Evolutionary conservation across 768 basidiomycete species (phyloP).

Genomic region (Russula lepida): DNA sequence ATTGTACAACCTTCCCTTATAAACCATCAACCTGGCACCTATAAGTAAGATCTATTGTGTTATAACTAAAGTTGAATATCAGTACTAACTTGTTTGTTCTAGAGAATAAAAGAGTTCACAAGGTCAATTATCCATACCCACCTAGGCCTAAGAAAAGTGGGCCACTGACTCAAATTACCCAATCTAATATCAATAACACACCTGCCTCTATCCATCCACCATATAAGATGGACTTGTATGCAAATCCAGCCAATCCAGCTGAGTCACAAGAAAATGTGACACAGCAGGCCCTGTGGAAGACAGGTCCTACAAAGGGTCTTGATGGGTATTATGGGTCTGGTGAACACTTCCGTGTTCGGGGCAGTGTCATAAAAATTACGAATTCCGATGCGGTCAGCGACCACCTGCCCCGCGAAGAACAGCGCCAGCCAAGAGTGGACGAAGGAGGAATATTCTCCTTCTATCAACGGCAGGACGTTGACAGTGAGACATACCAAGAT

Average conservation of each 20-base stretch:
- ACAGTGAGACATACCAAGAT: rapidly evolving
- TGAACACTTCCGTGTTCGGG: background rate
- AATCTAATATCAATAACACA: background rate
- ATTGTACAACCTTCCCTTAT: background rate
- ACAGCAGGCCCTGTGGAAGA: no score
- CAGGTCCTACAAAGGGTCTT: rapidly evolving
- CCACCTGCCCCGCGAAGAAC: background rate
- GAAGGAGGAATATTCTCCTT: background rate
- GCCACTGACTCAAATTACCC: background rate
- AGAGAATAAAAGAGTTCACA: background rate
- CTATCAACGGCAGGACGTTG: background rate
- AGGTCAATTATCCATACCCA: background rate
- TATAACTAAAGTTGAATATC: background rate
- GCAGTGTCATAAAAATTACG: constrained; percentile 8
- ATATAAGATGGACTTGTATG: background rate
- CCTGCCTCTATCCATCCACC: background rate
- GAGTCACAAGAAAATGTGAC: background rate
- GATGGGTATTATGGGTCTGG: background rate
- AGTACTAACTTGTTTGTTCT: background rate
- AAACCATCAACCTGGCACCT: constrained; percentile 3
- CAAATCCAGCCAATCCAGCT: background rate
- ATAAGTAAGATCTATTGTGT: background rate
- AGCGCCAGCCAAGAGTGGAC: background rate
- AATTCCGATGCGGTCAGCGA: background rate
- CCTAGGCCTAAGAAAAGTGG: background rate